Base-by-base conservation (phyloP, 2,329 filamentous ascomycete genomes). In the Thermothelomyces thermophilus region DNA sequence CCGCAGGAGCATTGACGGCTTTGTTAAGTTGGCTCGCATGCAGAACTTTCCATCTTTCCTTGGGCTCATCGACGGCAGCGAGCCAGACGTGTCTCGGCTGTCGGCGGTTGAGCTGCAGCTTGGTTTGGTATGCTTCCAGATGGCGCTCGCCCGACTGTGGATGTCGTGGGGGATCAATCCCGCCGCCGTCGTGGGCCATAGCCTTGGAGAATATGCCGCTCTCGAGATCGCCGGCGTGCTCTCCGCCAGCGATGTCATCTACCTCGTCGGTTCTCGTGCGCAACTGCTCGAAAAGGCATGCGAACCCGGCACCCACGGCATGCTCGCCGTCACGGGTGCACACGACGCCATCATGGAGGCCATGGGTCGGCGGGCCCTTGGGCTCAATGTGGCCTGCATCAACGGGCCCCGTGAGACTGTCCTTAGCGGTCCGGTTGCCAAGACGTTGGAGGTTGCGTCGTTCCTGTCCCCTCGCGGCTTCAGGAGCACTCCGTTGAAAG, bases 391-490 rank as follows among this genome's bases (percentile, higher is more conserved):
- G 28, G 84, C 87, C 14, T 93, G 88, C 69, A 77, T 89, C 63
- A 94, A 94, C 58, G 81, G 84, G 0, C 82, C 83, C 0, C 73
- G 80, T 44, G 86, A 89, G 63, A 90, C 83, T 9, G 88, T 93
- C 2, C 72, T 93, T n/a, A 70, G 70, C 19, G 76, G 75, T 9
- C n/a, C 16, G 7, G 67, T 69, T 0, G 59, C 60, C 1, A 65
- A 73, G 46, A 68, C 79, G 34, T 60, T 66, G 3, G 63, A 69
- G 3, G 70, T 82, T 14, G 73, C 75, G 8, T 52, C 60, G 34
- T 56, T 61, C 49, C 60, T 70, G 17, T 56, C 55, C 34, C 60
- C 35, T 24, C 62, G 53, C 11, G 68, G 60, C 53, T 62, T 62
- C 68, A 77, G 67, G 68, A 73, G 61, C 54, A 72, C 70, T 0